A percentile compares a stretch with the other conserved stretches of the same genome.
These are phyloP conservation scores for Mollisiaceae sp. DNA, from an alignment of 2,329 filamentous ascomycete species.

Conservation along the genomic window DNA sequence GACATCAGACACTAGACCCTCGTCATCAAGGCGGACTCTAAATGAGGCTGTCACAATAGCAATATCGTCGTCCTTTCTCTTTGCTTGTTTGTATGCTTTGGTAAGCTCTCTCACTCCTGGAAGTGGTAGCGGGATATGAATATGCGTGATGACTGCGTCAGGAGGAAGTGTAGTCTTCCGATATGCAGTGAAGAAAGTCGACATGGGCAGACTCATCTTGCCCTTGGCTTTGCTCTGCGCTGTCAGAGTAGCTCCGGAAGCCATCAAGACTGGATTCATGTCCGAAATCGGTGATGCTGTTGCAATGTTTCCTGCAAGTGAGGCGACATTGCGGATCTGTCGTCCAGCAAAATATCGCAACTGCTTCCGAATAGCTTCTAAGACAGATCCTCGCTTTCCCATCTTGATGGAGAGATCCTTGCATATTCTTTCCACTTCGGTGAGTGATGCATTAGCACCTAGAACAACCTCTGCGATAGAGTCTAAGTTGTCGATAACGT, in stretches of 20 bases:
- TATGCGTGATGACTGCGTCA: slow-evolving; percentile 81
- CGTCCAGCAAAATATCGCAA: slow-evolving; percentile 91
- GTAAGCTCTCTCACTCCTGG: slow-evolving; percentile 77
- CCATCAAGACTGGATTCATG: slow-evolving; percentile 89
- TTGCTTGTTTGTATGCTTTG: slow-evolving; percentile 91
- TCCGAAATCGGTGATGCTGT: slow-evolving; percentile 96
- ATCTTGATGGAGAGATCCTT: slow-evolving; percentile 32
- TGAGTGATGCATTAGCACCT: slow-evolving; percentile 87
- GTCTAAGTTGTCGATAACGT: slow-evolving; percentile 67
- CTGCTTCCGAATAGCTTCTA: slow-evolving; percentile 82
- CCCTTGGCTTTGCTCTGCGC: slow-evolving; percentile 60
- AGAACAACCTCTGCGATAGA: slow-evolving; percentile 49
- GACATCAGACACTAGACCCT: slow-evolving; percentile 71
- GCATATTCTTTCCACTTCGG: slow-evolving; percentile 75
- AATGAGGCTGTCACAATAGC: slow-evolving; percentile 92
- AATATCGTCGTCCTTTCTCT: slow-evolving; percentile 96
- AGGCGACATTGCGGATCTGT: slow-evolving; percentile 94
- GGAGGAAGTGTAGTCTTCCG: slow-evolving; percentile 79
- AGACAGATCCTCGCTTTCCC: slow-evolving; percentile 73
- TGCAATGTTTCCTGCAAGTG: slow-evolving; percentile 88
- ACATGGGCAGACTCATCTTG: slow-evolving; percentile 69
- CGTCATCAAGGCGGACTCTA: slow-evolving; percentile 71
- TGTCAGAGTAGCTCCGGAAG: slow-evolving; percentile 78
- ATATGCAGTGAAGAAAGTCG: slow-evolving; percentile 88
- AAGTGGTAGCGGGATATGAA: slow-evolving; percentile 77